phyloP scores from a whole-genome alignment of 2,329 filamentous ascomycete species.

The Hypoxylon sp. region DNA sequence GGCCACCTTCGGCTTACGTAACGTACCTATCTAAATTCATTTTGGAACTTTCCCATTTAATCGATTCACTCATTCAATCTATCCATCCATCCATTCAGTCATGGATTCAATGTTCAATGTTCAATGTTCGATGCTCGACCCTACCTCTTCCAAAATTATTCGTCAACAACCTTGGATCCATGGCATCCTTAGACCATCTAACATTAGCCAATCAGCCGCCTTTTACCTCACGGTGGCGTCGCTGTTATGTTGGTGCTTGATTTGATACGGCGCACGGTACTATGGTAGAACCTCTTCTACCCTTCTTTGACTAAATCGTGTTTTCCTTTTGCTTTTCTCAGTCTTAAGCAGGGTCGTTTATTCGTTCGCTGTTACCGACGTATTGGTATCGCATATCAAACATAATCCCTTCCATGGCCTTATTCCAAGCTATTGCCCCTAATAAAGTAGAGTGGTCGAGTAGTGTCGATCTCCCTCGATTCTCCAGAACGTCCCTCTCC shows the following conservation, averaged over 20 bases:
- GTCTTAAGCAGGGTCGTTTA: slow-evolving; percentile 16
- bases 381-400: slow-evolving; percentile 25
- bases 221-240: slow-evolving; percentile 11
- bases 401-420: slow-evolving; percentile 11
- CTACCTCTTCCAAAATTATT: too few relatives aligned
- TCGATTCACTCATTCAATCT: too few relatives aligned
- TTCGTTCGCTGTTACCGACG: slow-evolving; percentile 28
- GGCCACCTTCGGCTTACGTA: too few relatives aligned
- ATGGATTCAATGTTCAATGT: too few relatives aligned
- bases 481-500: background rate
- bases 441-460: slow-evolving; percentile 7
- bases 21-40: too few relatives aligned
- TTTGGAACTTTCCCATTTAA: too few relatives aligned
- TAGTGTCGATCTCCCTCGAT: background rate
- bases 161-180: too few relatives aligned
- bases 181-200: background rate
- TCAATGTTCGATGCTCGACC: too few relatives aligned
- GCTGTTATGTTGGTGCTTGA: slow-evolving; percentile 18
- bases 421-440: slow-evolving; percentile 11
- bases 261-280: background rate
- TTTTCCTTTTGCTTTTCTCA: slow-evolving; percentile 32
- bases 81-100: too few relatives aligned
- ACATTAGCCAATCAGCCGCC: background rate
- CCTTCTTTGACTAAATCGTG: slow-evolving; percentile 16
- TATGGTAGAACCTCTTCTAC: background rate